These are phyloP conservation scores for Metschnikowia lachancei DNA, from an alignment of 805 yeast genomes.

Conservation along the genomic window DNA sequence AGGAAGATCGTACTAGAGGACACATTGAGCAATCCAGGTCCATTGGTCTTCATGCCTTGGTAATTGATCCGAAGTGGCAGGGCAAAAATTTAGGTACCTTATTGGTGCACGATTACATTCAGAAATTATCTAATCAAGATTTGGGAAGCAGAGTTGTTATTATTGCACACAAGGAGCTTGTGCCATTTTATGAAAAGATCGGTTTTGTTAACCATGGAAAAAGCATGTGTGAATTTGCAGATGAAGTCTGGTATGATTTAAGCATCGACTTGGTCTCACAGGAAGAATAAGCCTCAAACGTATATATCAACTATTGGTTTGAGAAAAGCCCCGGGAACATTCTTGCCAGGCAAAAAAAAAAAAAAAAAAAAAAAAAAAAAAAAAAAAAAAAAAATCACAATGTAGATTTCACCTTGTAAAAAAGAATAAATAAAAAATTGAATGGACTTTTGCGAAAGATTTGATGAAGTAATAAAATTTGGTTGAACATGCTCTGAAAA, in stretches of 20 bases:
- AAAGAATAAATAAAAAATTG: too few relatives aligned
- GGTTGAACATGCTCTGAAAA: too few relatives aligned
- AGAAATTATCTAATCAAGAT: constrained; percentile 82
- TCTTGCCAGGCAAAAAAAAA: too few relatives aligned
- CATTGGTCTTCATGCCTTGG: constrained; percentile 82
- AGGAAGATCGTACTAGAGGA: constrained; percentile 41
- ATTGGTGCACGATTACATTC: constrained; percentile 83
- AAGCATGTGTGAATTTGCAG: constrained; percentile 58
- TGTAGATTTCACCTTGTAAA: too few relatives aligned
- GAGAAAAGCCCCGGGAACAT: not conserved
- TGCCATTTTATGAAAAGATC: constrained; percentile 75
- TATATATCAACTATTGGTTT: not conserved
- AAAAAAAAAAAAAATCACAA: too few relatives aligned
- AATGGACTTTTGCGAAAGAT: too few relatives aligned
- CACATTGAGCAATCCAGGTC: constrained; percentile 72
- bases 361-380: too few relatives aligned
- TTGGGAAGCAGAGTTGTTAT: constrained; percentile 76
- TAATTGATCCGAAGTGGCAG: constrained; percentile 72
- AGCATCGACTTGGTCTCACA: constrained; percentile 44
- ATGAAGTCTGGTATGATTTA: constrained; percentile 61
- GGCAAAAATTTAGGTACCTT: constrained; percentile 81
- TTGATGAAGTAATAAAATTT: too few relatives aligned
- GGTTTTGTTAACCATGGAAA: constrained; percentile 75
- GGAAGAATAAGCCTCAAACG: constrained; percentile 29
- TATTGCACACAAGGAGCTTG: constrained; percentile 64